Evolutionary conservation across 257 asterid species (phyloP), one percentile per base, ranked within the genome.

Genomic region (Nicotiana obtusifolia): DNA sequence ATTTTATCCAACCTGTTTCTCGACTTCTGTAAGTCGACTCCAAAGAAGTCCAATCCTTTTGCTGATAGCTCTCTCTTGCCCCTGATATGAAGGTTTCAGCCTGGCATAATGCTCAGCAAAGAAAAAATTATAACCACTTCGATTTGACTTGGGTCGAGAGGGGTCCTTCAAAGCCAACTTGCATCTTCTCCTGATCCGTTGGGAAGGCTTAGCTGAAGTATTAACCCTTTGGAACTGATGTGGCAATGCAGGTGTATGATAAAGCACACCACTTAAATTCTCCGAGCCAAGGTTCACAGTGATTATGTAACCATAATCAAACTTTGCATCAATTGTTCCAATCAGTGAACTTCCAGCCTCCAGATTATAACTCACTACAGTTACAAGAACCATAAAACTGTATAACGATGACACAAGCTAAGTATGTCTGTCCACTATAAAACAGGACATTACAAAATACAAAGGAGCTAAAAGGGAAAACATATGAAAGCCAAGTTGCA

Each of bases 261-360:
- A 96, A 33, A 96, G 94, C 68, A 94, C 92, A 4, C 99, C 99
- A 66, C 88, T 92, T 83, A 91, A 84, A n/a, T 82, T 87, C 88
- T 93, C 95, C 2, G 91, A 84, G 26, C 98, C 98, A 77, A 90
- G 67, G 80, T 84, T 86, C 44, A 96, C 94, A 24, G 97, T 85
- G 64, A 96, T 88, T 47, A 96, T 77, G 86, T 96, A 96, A 14
- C 99, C 99, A 68, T 86, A 85, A 60, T 96, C 98, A 41, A 95
- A 93, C 90, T 96, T 96, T 17, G 90, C 95, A 82, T 96, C 99
- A 61, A 96, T 93, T 41, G 97, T 91, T 85, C 99, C 99, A 59
- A 87, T 86, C 30, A 93, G 85, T 14, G 89, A 80, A 85, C 85
- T 85, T 69, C 92, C 98, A 57, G 87, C 90, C 84, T 89, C 95